These are phyloP conservation scores for Syncephalastrum sp. DNA, from an alignment of 371 early-diverging fungal genomes.

Conservation along the genomic window DNA sequence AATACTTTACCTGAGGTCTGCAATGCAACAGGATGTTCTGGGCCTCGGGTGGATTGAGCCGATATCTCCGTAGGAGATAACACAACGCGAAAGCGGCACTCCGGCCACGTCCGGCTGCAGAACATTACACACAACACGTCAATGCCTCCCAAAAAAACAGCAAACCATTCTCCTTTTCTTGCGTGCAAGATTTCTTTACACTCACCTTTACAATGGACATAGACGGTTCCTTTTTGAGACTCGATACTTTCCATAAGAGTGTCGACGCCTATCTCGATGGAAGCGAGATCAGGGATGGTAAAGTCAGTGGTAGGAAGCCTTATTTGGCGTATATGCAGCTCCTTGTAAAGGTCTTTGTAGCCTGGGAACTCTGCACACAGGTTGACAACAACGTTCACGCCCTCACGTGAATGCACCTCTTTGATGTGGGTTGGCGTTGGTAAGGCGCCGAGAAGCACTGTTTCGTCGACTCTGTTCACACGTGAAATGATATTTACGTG, in stretches of 20 bases:
- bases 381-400: constrained; percentile 33
- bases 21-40: constrained; percentile 28
- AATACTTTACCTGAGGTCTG: constrained; percentile 32
- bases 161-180: neutral
- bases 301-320: constrained; percentile 42
- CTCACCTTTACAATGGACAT: constrained; percentile 49
- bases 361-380: constrained; percentile 49
- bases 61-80: constrained; percentile 36
- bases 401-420: constrained; percentile 23
- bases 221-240: constrained; percentile 19
- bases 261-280: constrained; percentile 27
- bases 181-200: neutral
- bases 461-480: constrained; percentile 28
- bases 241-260: constrained; percentile 15
- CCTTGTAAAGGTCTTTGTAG: constrained; percentile 31
- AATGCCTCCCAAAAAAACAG: neutral
- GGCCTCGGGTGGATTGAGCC: constrained; percentile 25
- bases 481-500: neutral
- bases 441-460: constrained; percentile 41
- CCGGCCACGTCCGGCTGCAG: constrained; percentile 42
- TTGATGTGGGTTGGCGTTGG: constrained; percentile 44
- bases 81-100: constrained; percentile 45
- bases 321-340: constrained; percentile 31
- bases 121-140: neutral
- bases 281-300: constrained; percentile 30